Conservation (phyloP, 139 green algal species). For the Micromonas pusilla region DNA sequence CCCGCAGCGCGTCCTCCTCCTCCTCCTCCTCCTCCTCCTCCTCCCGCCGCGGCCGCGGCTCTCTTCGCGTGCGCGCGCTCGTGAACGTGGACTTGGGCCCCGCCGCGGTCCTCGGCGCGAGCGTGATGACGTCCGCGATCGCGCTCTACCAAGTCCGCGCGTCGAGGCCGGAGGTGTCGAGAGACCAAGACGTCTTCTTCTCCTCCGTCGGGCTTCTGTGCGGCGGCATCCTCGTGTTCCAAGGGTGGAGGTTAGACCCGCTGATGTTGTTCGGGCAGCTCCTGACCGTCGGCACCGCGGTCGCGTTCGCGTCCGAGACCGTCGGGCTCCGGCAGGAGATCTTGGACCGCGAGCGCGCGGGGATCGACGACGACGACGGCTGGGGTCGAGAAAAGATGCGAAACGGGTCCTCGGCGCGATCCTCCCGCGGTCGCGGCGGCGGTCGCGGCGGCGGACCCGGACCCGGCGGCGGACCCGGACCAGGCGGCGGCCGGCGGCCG, state of each 20-base stretch:
- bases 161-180: conserved; percentile 45
- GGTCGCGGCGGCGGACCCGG: not conserved
- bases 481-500: too few species aligned
- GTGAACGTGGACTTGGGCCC: conserved; percentile 66
- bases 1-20: too few species aligned
- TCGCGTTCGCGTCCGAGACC: conserved; percentile 54
- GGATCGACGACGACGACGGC: not conserved
- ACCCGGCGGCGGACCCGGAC: not conserved
- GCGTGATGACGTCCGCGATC: conserved; percentile 48
- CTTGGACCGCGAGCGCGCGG: not conserved
- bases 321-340: conserved; percentile 36
- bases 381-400: not conserved
- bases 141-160: conserved; percentile 51
- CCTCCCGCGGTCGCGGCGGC: too few species aligned
- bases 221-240: conserved; percentile 68
- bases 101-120: conserved; percentile 50
- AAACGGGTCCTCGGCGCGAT: not conserved
- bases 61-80: conserved; percentile 3
- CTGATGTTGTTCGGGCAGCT: conserved; percentile 57
- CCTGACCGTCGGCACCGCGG: conserved; percentile 49
- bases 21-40: too few species aligned
- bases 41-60: too few species aligned
- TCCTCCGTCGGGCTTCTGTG: conserved; percentile 52
- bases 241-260: conserved; percentile 67
- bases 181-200: conserved; percentile 64